Evolutionary conservation across 106 monocot species (phyloP), one percentile per base, ranked within the genome.

Genomic region (Cymbidium sinense): DNA sequence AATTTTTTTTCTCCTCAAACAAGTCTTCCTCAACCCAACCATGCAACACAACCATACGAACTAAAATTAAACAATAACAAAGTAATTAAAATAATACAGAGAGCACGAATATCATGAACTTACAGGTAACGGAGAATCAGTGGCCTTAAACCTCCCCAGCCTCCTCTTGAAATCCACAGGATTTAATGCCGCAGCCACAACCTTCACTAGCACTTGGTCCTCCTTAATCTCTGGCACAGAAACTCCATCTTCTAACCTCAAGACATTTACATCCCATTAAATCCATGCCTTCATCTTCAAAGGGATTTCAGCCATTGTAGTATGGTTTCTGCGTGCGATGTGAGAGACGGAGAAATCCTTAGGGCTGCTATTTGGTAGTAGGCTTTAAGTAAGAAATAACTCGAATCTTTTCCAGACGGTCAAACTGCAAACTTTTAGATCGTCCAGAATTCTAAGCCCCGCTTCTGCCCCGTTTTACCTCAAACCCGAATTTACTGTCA

Each of bases 91-190:
- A 39, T 7, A 39, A 39, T 39, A 39, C 0, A 58, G 58, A 58
- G 4, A 75, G 25, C 30, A 3, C 67, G 5, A 81, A 0, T n/a
- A 74, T 29, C 0, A 17, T 72, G 75, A 50, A 52, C 85, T 85
- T 67, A 98, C 96, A 25, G 96, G 96, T 29, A 84, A 76, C 51
- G 90, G 92, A n/a, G 96, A 98, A 62, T 94, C 94, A 0, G 90
- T 85, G 77, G 90, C 88, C 81, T 92, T 88, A 75, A 98, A 94
- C 77, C 90, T 90, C 37, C 98, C 98, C 27, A 76, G 83, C 84
- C 98, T 82, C 80, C 98, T 86, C 88, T 98, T 98, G 62, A 83
- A 90, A 84, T 98, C 98, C 21, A 98, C 90, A 9, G 98, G 98
- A 64, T 98, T 98, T 47, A 98, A 80, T 41, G 88, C 91, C n/a